Base-by-base conservation (phyloP, 495 filamentous ascomycete genomes). In the Collariella sp. region DNA sequence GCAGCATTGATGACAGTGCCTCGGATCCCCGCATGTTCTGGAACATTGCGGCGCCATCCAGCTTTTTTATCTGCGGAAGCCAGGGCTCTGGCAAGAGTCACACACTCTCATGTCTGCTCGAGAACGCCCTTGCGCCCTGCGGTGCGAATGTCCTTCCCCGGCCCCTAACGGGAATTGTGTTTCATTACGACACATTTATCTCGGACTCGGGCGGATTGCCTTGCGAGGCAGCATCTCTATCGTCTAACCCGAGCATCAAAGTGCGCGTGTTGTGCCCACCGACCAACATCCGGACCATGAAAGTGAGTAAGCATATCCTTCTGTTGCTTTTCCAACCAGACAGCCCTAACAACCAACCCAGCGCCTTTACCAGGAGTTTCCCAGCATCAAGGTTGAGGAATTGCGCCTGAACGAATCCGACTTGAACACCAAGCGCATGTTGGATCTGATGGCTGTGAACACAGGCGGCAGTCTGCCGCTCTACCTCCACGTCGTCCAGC, bases 21-120 rank as follows among this genome's bases (percentile, higher is more conserved):
- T 49, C 65, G 7, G 81, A 84, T 50, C 71, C 74, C 0, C 71
- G 81, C 1, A 56, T 88, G 1, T 80, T 82, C 42, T 76, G 84
- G 62, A 91, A 91, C 61, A 75, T 83, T 3, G 74, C 83, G 7
- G 71, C 78, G 0, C 85, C 87, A 1, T 86, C 78, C 7, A 85
- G 81, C 34, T 75, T 77, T 0, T 90, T 90, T 64, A 85, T 91
- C 43, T 91, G 87, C 56, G 87, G 87, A 6, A 79, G 78, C 43
- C 86, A 90, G 63, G 87, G 86, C 0, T 84, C 81, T 42, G 87
- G 87, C 2, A 91, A 89, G 70, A 84, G 80, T 40, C 84, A 89
- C 59, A 87, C 83, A 0, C 64, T 88, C 13, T 80, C 83, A 0
- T 88, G 84, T 60, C 68, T 91, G 22, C 71, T 89, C 6, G 85